These are phyloP conservation scores for Melastoma candidum DNA, from an alignment of 441 rosid species.

Conservation along the genomic window DNA sequence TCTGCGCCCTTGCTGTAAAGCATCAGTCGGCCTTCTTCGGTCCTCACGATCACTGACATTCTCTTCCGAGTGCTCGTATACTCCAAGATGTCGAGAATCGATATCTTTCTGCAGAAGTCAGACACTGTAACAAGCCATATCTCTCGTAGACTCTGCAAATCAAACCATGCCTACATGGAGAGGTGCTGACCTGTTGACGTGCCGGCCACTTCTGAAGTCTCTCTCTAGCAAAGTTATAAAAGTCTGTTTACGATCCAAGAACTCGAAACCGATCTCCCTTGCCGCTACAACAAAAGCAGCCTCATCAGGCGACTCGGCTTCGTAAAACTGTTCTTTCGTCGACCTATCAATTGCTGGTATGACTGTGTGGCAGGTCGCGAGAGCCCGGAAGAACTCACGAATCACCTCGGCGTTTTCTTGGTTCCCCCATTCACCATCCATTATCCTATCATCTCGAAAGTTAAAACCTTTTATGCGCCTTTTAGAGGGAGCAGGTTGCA, in stretches of 20 bases:
- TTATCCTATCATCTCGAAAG: slow-evolving; percentile 12
- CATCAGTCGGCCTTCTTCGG: slow-evolving; percentile 5
- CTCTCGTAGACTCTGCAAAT: not conserved
- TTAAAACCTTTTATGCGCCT: slow-evolving; percentile 9
- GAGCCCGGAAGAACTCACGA: slow-evolving; percentile 2
- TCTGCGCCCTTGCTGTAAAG: slow-evolving; percentile 17
- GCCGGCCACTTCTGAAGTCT: not conserved
- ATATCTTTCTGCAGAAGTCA: slow-evolving; percentile 2
- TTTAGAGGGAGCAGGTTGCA: not conserved
- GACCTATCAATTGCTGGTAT: not conserved
- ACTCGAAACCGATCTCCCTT: slow-evolving; percentile 11
- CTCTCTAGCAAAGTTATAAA: not conserved
- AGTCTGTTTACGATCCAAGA: not conserved
- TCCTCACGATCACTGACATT: slow-evolving; percentile 17
- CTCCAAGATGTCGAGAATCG: slow-evolving; percentile 15
- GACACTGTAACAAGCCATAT: not conserved
- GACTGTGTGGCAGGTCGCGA: slow-evolving; percentile 16
- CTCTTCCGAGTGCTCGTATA: slow-evolving; percentile 14
- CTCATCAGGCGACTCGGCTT: slow-evolving; percentile 14
- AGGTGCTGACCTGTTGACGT: slow-evolving; percentile 1
- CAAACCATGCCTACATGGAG: not conserved
- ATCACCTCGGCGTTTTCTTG: not conserved
- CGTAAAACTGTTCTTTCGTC: slow-evolving; percentile 4
- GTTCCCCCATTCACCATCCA: slow-evolving; percentile 8
- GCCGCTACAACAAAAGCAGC: slow-evolving; percentile 16